These are phyloP conservation scores for Sphaerulina vaccinii DNA, from an alignment of 2,329 filamentous ascomycete species.

Conservation along the genomic window DNA sequence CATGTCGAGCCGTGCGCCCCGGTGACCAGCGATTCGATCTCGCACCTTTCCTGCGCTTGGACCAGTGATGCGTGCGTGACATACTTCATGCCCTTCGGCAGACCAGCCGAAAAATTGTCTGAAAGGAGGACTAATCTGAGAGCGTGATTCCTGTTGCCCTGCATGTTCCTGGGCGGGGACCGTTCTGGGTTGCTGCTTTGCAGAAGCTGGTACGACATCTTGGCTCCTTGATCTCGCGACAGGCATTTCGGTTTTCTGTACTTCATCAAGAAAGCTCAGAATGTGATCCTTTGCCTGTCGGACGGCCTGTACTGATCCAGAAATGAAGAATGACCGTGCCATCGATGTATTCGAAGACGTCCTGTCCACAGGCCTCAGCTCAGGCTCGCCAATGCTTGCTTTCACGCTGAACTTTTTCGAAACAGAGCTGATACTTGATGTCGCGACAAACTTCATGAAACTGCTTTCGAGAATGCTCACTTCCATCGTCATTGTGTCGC, in stretches of 20 bases:
- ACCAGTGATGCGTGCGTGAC: neutral
- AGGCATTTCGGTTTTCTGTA: neutral
- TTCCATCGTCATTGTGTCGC: neutral
- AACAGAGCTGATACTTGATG: neutral
- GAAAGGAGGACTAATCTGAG: neutral
- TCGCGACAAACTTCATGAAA: conserved; percentile 10
- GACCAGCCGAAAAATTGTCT: neutral
- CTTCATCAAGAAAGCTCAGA: neutral
- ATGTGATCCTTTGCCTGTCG: neutral
- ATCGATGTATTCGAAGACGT: neutral
- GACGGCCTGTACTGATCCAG: neutral
- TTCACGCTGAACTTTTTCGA: conserved; percentile 1
- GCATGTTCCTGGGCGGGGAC: too few relatives aligned
- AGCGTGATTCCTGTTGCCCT: neutral
- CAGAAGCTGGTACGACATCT: neutral
- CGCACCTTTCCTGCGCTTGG: neutral
- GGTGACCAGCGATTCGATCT: neutral
- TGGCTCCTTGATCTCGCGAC: neutral
- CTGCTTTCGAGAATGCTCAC: conserved; percentile 11
- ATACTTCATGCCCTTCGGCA: neutral
- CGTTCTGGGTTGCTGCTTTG: neutral
- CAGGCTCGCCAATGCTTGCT: conserved; percentile 15
- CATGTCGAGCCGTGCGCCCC: neutral
- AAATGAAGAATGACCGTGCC: conserved; percentile 17
- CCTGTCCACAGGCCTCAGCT: conserved; percentile 2